Conservation (phyloP, 176 grass and related monocot genomes). For the Avena sativa region DNA sequence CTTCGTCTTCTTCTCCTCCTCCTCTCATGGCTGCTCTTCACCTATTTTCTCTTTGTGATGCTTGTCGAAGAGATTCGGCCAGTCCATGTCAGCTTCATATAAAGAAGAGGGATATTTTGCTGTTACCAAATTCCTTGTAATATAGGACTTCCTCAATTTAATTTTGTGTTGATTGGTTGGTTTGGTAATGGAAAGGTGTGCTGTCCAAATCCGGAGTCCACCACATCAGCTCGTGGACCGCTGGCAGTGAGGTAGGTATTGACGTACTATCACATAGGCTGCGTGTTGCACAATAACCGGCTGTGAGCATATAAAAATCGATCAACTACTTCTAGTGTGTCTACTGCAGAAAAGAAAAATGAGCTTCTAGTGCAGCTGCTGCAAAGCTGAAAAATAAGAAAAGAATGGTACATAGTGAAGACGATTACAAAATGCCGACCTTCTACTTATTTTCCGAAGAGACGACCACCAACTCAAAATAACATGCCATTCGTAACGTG, state of each 20-base stretch:
- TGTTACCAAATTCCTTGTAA: background rate
- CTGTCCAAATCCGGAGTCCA: background rate
- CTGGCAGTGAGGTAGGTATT: background rate
- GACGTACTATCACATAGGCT: no score
- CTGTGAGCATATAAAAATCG: background rate
- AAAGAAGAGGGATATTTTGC: constrained; percentile 14
- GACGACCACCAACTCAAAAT: no score
- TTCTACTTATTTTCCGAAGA: no score
- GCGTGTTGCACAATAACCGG: background rate
- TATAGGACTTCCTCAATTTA: background rate
- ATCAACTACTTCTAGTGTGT: background rate
- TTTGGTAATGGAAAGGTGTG: background rate
- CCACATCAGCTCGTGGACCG: background rate
- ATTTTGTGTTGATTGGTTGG: background rate
- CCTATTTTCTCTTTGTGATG: background rate
- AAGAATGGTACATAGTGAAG: background rate
- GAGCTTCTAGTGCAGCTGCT: no score
- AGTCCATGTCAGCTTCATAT: background rate
- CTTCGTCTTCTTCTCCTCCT: background rate
- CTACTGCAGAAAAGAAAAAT: background rate
- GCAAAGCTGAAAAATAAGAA: no score
- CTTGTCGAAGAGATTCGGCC: background rate
- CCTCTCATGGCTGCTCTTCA: constrained; percentile 26
- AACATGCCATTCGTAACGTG: no score
- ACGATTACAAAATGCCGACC: background rate